Evolutionary conservation across 2,329 filamentous ascomycete genomes (phyloP).

Genomic region (Pseudogymnoascus sp.): DNA sequence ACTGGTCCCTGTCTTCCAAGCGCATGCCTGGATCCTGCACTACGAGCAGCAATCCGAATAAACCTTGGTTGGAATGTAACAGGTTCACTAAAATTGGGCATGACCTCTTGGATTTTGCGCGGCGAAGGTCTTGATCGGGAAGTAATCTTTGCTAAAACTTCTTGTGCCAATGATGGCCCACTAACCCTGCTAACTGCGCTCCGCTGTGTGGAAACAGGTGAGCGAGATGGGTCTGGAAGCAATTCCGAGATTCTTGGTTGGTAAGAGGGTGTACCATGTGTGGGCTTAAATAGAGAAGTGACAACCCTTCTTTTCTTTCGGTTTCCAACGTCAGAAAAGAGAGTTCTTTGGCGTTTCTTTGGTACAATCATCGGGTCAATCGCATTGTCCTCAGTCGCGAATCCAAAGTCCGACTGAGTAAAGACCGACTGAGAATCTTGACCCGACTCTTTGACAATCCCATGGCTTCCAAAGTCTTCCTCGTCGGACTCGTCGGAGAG

Average conservation of each 20-base stretch:
- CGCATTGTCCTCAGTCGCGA: conserved; percentile 26
- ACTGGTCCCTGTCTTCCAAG: conserved; percentile 48
- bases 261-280: conserved; percentile 2
- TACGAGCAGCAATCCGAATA: conserved; percentile 53
- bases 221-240: conserved; percentile 12
- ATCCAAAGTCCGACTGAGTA: conserved; percentile 17
- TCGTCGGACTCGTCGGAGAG: conserved; percentile 24
- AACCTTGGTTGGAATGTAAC: conserved; percentile 40
- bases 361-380: conserved; percentile 30
- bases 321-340: background rate
- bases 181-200: background rate
- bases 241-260: conserved; percentile 26
- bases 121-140: background rate
- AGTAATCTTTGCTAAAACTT: background rate
- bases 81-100: conserved; percentile 4
- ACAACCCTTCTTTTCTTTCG: conserved; percentile 19
- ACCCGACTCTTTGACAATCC: conserved; percentile 14
- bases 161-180: background rate
- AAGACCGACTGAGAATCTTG: conserved; percentile 16
- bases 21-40: conserved; percentile 39
- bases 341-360: conserved; percentile 18
- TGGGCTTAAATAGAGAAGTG: conserved; percentile 9
- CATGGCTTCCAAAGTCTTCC: conserved; percentile 12
- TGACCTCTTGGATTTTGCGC: conserved; percentile 7
- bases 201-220: background rate